Evolutionary conservation across 192 early-diverging fungal species (phyloP).

Genomic region (Podila minutissima): DNA sequence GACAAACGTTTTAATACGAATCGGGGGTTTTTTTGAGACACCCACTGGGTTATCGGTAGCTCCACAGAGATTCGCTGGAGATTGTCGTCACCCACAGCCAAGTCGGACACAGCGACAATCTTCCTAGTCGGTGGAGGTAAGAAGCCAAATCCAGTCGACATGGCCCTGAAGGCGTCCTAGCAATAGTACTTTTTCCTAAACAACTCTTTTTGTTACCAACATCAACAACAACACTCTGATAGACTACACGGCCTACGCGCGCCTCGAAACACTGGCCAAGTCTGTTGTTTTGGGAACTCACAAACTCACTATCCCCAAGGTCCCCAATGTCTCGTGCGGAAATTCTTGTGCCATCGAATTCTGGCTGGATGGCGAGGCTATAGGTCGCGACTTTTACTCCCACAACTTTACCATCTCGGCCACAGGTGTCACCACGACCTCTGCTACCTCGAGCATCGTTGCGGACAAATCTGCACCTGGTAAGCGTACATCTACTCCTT

Average conservation of each 20-base stretch:
- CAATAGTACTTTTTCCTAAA: background rate
- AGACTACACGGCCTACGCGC: slow-evolving; percentile 20
- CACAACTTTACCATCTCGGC: slow-evolving; percentile 21
- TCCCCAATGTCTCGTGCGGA: slow-evolving; percentile 13
- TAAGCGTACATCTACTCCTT: background rate
- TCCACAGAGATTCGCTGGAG: slow-evolving; percentile 12
- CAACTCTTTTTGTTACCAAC: background rate
- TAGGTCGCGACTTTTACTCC: slow-evolving; percentile 18
- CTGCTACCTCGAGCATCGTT: background rate
- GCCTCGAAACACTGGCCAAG: background rate
- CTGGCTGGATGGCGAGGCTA: background rate
- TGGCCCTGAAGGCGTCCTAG: background rate
- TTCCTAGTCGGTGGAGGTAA: slow-evolving; percentile 33
- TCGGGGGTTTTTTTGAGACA: slow-evolving; percentile 6
- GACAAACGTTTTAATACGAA: background rate
- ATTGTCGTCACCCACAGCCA: slow-evolving; percentile 1
- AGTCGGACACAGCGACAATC: slow-evolving; percentile 4
- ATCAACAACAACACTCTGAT: background rate
- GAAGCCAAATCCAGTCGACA: background rate
- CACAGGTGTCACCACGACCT: background rate
- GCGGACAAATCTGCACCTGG: slow-evolving; percentile 10
- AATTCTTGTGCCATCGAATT: slow-evolving; percentile 21
- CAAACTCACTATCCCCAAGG: slow-evolving; percentile 7
- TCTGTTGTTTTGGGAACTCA: slow-evolving; percentile 1
- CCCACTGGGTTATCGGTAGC: slow-evolving; percentile 18